A percentile compares a stretch with the other conserved stretches of the same genome.
phyloP scores from a whole-genome alignment of 2,329 filamentous ascomycete species.

The Aspergillaceae sp. region DNA sequence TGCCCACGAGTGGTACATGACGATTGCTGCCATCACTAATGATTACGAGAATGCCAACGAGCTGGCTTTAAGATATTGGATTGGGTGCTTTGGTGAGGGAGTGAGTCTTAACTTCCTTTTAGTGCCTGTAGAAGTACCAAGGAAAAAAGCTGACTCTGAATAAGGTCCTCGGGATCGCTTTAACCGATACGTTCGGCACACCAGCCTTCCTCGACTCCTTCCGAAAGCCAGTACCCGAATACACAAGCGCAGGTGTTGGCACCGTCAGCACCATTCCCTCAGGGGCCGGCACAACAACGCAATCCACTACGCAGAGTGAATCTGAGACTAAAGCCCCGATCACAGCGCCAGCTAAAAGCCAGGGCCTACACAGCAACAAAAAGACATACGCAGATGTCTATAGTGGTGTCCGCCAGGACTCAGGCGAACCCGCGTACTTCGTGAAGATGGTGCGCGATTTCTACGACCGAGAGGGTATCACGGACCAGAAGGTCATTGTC shows the following conservation, averaged over 20 bases:
- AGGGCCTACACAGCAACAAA: constrained; percentile 24
- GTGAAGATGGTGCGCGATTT: constrained; percentile 71
- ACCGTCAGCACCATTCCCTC: constrained; percentile 33
- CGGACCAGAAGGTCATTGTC: constrained; percentile 76
- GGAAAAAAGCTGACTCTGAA: constrained; percentile 1
- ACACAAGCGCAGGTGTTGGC: constrained; percentile 35
- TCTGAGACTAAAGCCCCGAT: constrained; percentile 36
- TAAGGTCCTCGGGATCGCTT: constrained; percentile 73
- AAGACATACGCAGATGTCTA: constrained; percentile 75
- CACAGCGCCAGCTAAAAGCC: constrained; percentile 28
- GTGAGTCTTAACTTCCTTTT: constrained; percentile 26
- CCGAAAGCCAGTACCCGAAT: constrained; percentile 52
- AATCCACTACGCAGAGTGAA: constrained; percentile 28
- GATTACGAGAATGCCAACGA: constrained; percentile 82
- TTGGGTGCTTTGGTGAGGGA: constrained; percentile 78
- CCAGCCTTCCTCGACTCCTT: constrained; percentile 81
- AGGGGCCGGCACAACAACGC: constrained; percentile 36
- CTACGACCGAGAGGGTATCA: constrained; percentile 67
- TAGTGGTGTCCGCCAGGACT: constrained; percentile 79
- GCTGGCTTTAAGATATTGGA: constrained; percentile 76
- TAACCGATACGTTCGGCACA: constrained; percentile 96
- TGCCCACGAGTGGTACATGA: constrained; percentile 99
- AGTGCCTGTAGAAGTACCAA: neutral
- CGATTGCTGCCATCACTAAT: constrained; percentile 79
- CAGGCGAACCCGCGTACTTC: constrained; percentile 73